A percentile compares a stretch with the other conserved stretches of the same genome.
Evolutionary conservation across 306 rosid genomes (phyloP).

Genomic region (Glycine latifolia): DNA sequence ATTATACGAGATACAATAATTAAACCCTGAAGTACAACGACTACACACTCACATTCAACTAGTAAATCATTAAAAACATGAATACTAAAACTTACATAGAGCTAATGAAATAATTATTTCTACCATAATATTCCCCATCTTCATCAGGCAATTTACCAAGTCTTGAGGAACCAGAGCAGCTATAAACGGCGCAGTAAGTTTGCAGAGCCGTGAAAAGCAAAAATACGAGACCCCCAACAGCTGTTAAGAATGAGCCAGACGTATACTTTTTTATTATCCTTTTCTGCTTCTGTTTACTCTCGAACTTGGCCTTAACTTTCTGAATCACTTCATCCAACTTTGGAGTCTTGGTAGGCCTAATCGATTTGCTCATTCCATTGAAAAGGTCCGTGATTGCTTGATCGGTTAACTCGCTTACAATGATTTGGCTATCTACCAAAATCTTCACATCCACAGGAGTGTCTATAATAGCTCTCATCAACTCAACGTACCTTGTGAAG

Average conservation of each 20-base stretch:
- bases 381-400: constrained; percentile 1
- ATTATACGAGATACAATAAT: neutral
- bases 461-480: too few species aligned
- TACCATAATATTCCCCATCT: neutral
- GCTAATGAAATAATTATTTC: neutral
- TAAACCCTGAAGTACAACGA: neutral
- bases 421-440: too few species aligned
- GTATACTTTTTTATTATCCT: neutral
- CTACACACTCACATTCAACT: neutral
- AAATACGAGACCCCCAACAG: constrained; percentile 1
- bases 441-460: too few species aligned
- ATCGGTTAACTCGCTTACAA: too few species aligned
- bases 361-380: constrained; percentile 33
- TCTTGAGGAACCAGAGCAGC: neutral
- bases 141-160: neutral
- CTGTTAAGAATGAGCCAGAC: neutral
- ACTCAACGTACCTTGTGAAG: too few species aligned
- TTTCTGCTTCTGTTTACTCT: neutral
- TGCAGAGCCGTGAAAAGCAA: constrained; percentile 9
- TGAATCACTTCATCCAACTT: neutral
- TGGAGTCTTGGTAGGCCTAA: neutral
- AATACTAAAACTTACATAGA: neutral
- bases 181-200: constrained; percentile 33
- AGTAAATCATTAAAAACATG: neutral
- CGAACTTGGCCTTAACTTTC: neutral